Evolutionary conservation across 2,329 filamentous ascomycete species (phyloP).

Genomic region (Xylariaceae sp.): DNA sequence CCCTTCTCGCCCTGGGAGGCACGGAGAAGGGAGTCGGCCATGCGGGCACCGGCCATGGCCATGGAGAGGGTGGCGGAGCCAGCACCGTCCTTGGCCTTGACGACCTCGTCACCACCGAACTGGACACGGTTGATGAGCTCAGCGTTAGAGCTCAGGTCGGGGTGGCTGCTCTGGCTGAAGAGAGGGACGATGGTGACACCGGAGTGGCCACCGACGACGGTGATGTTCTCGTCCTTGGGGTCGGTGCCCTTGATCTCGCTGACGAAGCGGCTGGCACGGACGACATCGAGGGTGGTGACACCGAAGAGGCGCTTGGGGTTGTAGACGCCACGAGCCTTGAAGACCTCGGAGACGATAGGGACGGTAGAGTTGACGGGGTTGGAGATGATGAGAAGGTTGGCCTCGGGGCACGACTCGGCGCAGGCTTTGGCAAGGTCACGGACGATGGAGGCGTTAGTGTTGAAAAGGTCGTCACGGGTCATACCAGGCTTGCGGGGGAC

Average conservation of each 20-base stretch:
- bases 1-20: constrained; percentile 91
- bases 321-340: constrained; percentile 93
- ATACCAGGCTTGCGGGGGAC: constrained; percentile 99
- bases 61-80: constrained; percentile 97
- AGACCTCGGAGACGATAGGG: constrained; percentile 93
- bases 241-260: constrained; percentile 87
- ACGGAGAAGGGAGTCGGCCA: constrained; percentile 88
- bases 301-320: constrained; percentile 99
- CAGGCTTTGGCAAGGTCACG: constrained; percentile 94
- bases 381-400: constrained; percentile 94
- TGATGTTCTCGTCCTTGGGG: constrained; percentile 88
- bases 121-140: constrained; percentile 90
- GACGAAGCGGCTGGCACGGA: constrained; percentile 97
- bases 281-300: constrained; percentile 98
- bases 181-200: constrained; percentile 98
- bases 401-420: constrained; percentile 81
- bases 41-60: constrained; percentile 85
- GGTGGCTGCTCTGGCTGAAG: constrained; percentile 88
- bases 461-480: constrained; percentile 99
- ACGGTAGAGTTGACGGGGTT: constrained; percentile 99
- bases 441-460: constrained; percentile 99
- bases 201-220: constrained; percentile 94
- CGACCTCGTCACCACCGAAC: constrained; percentile 98
- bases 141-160: constrained; percentile 71
- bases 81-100: constrained; percentile 97